Conservation (phyloP, 2,329 filamentous ascomycete genomes). For the Cladosporium austrohemisphaericum region DNA sequence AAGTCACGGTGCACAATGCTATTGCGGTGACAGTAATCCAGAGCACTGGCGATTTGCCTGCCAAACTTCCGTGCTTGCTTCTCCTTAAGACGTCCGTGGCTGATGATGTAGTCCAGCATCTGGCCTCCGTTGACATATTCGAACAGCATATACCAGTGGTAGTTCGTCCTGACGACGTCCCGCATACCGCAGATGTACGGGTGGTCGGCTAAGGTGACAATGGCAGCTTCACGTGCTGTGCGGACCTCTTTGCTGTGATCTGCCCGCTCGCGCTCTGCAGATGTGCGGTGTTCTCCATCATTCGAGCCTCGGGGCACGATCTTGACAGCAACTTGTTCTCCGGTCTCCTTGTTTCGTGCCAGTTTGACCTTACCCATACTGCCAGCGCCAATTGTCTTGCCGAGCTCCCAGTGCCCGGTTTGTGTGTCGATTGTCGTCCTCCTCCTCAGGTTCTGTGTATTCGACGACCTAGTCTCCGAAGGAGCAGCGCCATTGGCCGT, state of each 20-base stretch:
- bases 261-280: constrained; percentile 76
- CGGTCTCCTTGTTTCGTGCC: constrained; percentile 82
- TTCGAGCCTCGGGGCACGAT: constrained; percentile 89
- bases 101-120: constrained; percentile 99
- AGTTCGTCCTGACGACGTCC: constrained; percentile 91
- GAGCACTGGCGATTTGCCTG: constrained; percentile 89
- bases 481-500: constrained; percentile 25
- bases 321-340: constrained; percentile 95
- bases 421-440: constrained; percentile 83
- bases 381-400: constrained; percentile 94
- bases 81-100: constrained; percentile 93
- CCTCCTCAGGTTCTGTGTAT: constrained; percentile 44
- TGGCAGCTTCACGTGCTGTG: constrained; percentile 91
- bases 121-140: constrained; percentile 98
- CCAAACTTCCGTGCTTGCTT: constrained; percentile 98
- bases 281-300: constrained; percentile 67
- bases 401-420: constrained; percentile 89
- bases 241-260: constrained; percentile 96
- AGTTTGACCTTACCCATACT: constrained; percentile 99
- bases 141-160: constrained; percentile 99
- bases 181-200: constrained; percentile 95
- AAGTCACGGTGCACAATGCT: constrained; percentile 96
- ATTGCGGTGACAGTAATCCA: constrained; percentile 97
- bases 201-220: constrained; percentile 89
- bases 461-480: constrained; percentile 22